A percentile compares a stretch with the other conserved stretches of the same genome.
These are phyloP conservation scores for Dendrocalamus sinicus DNA, from an alignment of 176 grass and related monocot species.

Conservation along the genomic window DNA sequence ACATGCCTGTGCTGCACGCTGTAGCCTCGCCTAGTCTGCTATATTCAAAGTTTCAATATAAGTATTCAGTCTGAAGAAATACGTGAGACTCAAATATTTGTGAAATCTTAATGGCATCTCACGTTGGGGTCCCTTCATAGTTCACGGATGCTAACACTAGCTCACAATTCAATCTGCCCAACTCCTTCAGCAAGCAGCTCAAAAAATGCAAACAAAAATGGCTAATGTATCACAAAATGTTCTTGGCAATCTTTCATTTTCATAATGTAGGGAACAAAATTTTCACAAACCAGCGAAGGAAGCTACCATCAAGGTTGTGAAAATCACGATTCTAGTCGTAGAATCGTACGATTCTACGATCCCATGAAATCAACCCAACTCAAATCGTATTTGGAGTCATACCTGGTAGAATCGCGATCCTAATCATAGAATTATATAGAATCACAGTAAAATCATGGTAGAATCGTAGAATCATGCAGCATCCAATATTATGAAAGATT, in stretches of 20 bases:
- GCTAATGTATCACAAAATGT: not conserved
- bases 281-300: not conserved
- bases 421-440: fast-evolving
- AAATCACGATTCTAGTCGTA: too few species aligned
- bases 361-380: too few species aligned
- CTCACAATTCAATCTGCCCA: not conserved
- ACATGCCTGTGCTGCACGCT: not conserved
- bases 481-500: too few species aligned
- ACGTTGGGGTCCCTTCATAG: not conserved
- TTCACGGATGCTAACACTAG: constrained; percentile 21
- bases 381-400: too few species aligned
- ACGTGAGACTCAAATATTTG: not conserved
- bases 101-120: not conserved
- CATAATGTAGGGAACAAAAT: constrained; percentile 8
- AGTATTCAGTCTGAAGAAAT: not conserved
- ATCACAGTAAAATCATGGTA: too few species aligned
- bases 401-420: too few species aligned
- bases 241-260: not conserved
- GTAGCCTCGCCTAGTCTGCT: not conserved
- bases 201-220: not conserved
- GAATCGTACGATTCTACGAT: too few species aligned
- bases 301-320: too few species aligned
- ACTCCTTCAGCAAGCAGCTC: not conserved
- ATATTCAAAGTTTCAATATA: not conserved
- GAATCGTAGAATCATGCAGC: too few species aligned